Evolutionary conservation across 179 eudicot genomes (phyloP).

Genomic region (Spergularia azorica): DNA sequence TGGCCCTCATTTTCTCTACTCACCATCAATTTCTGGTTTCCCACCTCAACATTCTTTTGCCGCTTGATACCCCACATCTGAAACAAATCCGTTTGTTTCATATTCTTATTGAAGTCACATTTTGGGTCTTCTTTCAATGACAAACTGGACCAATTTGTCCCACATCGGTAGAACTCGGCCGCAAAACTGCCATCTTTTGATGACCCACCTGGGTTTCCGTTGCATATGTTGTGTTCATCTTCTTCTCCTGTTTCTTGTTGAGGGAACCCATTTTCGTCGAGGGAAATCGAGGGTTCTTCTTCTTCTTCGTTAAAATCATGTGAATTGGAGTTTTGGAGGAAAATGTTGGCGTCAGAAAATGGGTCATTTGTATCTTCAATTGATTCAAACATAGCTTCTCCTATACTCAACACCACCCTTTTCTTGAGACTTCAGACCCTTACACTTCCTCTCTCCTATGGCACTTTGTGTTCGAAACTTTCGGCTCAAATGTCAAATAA

Average conservation of each 20-base stretch:
- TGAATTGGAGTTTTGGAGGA: conserved; percentile 7
- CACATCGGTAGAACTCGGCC: conserved; percentile 40
- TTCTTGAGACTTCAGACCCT: no score
- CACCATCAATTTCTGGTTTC: background rate
- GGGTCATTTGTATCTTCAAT: background rate
- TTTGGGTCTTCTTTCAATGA: background rate
- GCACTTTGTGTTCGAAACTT: no score
- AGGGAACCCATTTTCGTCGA: conserved; percentile 40
- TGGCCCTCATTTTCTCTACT: conserved; percentile 5
- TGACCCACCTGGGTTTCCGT: conserved; percentile 21
- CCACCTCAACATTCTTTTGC: background rate
- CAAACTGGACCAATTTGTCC: conserved; percentile 46
- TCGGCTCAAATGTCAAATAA: no score
- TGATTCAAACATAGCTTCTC: conserved; percentile 2
- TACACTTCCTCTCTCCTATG: no score
- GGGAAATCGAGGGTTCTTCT: conserved; percentile 29
- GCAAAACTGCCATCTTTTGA: conserved; percentile 24
- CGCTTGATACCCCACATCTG: conserved; percentile 49
- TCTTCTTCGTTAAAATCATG: conserved; percentile 12
- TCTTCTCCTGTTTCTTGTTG: conserved; percentile 7
- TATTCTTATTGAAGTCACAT: conserved; percentile 30
- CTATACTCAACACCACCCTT: no score
- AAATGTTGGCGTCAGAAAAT: background rate
- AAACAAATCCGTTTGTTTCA: conserved; percentile 49
- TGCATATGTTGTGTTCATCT: background rate